Evolutionary conservation across 257 asterid genomes (phyloP), one percentile per base, ranked within the genome.

Genomic region (Nemophila menziesii): DNA sequence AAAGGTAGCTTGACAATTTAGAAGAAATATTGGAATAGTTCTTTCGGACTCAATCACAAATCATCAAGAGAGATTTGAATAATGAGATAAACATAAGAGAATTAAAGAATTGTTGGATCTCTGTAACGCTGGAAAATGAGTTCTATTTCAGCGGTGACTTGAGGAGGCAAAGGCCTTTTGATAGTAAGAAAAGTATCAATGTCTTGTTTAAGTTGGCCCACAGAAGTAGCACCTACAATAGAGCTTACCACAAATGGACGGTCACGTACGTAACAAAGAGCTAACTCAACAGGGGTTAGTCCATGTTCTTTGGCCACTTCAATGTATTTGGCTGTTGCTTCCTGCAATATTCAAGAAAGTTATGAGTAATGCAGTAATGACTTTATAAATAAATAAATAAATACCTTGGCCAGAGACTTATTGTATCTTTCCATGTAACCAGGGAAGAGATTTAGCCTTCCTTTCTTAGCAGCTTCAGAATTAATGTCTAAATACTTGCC

Each of bases 341-440:
- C 95, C 97, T 87, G 77, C 43, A 45, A 66, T 40, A 7, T 29
- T 29, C 36, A 29, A 29, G 36, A 29, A 29, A 29, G 36, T 7
- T 2, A 2, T 2, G 7, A 1, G 36, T 2, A 29, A 29, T n/a
- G n/a, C n/a, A n/a, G n/a, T n/a, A n/a, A n/a, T n/a, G n/a, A n/a
- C n/a, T n/a, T n/a, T n/a, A n/a, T n/a, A n/a, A n/a, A 42, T 33
- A 16, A n/a, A 27, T 26, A 43, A 50, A 15, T 3, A 38, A 47
- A 21, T 68, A 86, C 97, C 79, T 78, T 75, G 41, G 90, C 43
- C 20, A 64, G 46, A 16, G 95, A 87, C 52, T 60, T 73, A 21
- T 71, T 75, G 83, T 80, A 87, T 82, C 97, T 74, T 51, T 80
- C 92, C 95, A 83, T 87, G 75, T 80, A 87, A 36, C 93, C 82